Evolutionary conservation across 78 protist species (phyloP).

Genomic region (Bodo saltans): DNA sequence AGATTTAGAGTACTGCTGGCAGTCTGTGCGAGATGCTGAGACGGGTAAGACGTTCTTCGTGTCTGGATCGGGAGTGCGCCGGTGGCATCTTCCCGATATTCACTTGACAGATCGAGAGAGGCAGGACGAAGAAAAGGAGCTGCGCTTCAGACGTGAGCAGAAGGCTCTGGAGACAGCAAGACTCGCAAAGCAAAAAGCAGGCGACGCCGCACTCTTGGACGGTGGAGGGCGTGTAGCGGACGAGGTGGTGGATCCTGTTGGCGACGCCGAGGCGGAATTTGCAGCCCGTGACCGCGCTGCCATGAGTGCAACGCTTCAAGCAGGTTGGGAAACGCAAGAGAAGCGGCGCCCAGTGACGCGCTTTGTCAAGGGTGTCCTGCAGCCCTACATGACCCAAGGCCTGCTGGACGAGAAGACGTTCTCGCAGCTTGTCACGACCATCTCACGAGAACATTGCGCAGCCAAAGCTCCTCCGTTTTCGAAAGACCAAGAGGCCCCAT

Average conservation of each 20-base stretch:
- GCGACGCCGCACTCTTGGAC: neutral
- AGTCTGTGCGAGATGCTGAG: neutral
- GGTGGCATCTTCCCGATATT: neutral
- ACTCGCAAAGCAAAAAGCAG: too few relatives aligned
- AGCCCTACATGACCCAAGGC: neutral
- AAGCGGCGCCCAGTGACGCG: neutral
- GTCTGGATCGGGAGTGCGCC: neutral
- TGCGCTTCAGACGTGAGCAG: neutral
- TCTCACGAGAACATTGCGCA: neutral
- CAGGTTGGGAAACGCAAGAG: neutral
- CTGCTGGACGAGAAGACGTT: neutral
- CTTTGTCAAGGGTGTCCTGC: neutral
- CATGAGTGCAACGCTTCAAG: neutral
- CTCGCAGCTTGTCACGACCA: neutral
- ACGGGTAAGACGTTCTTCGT: neutral
- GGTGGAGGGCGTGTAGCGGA: neutral
- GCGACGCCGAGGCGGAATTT: neutral
- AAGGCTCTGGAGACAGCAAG: too few relatives aligned
- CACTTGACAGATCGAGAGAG: neutral
- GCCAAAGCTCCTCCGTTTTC: neutral
- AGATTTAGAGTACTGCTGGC: neutral
- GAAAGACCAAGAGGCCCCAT: neutral
- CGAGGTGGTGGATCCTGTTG: neutral
- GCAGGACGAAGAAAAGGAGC: neutral
- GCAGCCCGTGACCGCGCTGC: neutral